These are phyloP conservation scores for Malus orientalis DNA, from an alignment of 306 rosid species.

Conservation along the genomic window DNA sequence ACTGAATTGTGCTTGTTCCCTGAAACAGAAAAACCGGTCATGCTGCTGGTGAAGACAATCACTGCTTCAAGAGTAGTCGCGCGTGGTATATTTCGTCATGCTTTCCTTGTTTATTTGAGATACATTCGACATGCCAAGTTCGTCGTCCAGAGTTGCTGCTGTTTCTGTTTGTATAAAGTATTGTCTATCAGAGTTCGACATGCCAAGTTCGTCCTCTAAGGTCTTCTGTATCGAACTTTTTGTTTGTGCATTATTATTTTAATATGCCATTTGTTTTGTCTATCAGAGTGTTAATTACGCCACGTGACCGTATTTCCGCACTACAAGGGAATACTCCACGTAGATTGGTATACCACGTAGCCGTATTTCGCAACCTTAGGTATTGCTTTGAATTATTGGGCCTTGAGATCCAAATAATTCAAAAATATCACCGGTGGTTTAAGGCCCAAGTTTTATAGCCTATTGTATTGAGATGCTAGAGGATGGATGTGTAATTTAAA, in stretches of 20 bases:
- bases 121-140: background rate
- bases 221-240: background rate
- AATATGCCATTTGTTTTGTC: too few species aligned
- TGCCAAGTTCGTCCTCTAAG: background rate
- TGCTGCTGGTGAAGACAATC: slow-evolving; percentile 57
- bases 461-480: background rate
- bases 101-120: slow-evolving; percentile 4
- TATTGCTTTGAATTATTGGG: background rate
- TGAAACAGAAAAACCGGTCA: slow-evolving; percentile 44
- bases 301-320: too few species aligned
- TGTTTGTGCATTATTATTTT: background rate
- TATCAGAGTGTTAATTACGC: too few species aligned
- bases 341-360: too few species aligned
- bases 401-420: background rate
- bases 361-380: too few species aligned
- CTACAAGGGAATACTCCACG: too few species aligned
- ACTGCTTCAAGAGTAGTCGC: slow-evolving; percentile 25
- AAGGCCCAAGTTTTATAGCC: background rate
- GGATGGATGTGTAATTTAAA: background rate
- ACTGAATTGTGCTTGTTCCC: slow-evolving; percentile 13
- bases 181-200: too few species aligned
- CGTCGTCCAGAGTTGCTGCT: background rate
- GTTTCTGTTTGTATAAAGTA: background rate
- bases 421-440: background rate
- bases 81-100: background rate